These are phyloP conservation scores for Apiospora sp. DNA, from an alignment of 2,329 filamentous ascomycete species.

Conservation along the genomic window DNA sequence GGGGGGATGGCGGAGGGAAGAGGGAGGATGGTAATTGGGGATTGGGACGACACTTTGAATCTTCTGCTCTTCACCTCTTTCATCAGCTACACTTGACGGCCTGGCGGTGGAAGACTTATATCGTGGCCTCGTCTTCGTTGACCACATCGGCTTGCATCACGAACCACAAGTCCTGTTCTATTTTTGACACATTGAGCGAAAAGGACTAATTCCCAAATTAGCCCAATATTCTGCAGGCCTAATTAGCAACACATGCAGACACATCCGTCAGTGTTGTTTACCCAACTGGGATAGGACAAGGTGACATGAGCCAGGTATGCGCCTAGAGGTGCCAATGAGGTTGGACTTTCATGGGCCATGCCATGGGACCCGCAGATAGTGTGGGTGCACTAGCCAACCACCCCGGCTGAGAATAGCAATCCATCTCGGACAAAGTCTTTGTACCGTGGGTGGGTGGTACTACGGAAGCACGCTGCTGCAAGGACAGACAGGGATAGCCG, in stretches of 20 bases:
- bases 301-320: constrained; percentile 46
- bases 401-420: constrained; percentile 41
- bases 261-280: constrained; percentile 13
- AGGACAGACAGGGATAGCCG: constrained; percentile 35
- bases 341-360: constrained; percentile 34
- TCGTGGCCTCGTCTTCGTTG: constrained; percentile 55
- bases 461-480: constrained; percentile 42
- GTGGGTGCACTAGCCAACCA: constrained; percentile 39
- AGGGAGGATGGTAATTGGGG: constrained; percentile 46
- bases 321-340: constrained; percentile 57
- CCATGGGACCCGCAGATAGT: constrained; percentile 38
- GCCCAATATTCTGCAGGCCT: constrained; percentile 42
- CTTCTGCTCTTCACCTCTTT: constrained; percentile 53
- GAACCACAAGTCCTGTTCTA: constrained; percentile 51
- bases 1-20: constrained; percentile 44
- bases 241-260: constrained; percentile 43
- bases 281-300: constrained; percentile 30
- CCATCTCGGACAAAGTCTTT: constrained; percentile 35
- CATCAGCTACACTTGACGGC: constrained; percentile 45
- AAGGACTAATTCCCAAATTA: constrained; percentile 52
- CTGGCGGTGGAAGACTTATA: constrained; percentile 65
- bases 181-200: constrained; percentile 51
- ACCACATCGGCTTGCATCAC: constrained; percentile 43
- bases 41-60: constrained; percentile 62
- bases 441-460: constrained; percentile 41